Evolutionary conservation across 768 basidiomycete species (phyloP), one percentile per base, ranked within the genome.

Genomic region (Amanita subjunquillea): DNA sequence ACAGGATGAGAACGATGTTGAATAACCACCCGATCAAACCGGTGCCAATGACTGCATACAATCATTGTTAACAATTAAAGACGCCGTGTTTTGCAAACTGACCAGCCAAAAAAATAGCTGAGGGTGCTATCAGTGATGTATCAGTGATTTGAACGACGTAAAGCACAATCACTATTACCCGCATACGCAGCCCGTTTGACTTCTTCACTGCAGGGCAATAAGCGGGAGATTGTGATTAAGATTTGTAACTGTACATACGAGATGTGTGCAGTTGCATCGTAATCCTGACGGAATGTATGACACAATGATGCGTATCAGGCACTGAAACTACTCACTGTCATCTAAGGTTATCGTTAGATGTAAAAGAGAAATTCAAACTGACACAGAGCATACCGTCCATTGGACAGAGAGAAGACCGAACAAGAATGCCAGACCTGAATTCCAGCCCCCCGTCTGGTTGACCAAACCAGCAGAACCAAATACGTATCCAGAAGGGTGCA

Each of bases 351-450:
- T 51, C 23, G 51, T 25, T 37, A 22, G 20, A 34, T 15, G 15
- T 22, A 48, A 36, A 20, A 36, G 23, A 20, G 6, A 25, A n/a
- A 5, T 46, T 29, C 5, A 36, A 17, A 6, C 10, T 13, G 29
- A 13, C 2, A 37, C 47, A 32, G 29, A 25, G 69, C 83, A 32
- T 59, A 88, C 83, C 58, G 87, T 89, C 87, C 89, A 91, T 63
- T 91, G 89, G 20, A 94, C 91, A 54, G 83, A 86, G 27, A 93
- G 73, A 48, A 93, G 67, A 23, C 91, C 91, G 58, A 95, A 84
- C 20, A 91, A 69, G 70, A 92, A 91, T 0, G 89, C 83, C 41
- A 94, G 70, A 0, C 91, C 91, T 38, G 75, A 78, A 57, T 81
- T 83, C 77, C 81, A 83, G 54, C 85, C 90, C 27, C 88, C 87